Evolutionary conservation across 352 stramenopile genomes (phyloP).

Genomic region (Pseudoperonospora humuli): DNA sequence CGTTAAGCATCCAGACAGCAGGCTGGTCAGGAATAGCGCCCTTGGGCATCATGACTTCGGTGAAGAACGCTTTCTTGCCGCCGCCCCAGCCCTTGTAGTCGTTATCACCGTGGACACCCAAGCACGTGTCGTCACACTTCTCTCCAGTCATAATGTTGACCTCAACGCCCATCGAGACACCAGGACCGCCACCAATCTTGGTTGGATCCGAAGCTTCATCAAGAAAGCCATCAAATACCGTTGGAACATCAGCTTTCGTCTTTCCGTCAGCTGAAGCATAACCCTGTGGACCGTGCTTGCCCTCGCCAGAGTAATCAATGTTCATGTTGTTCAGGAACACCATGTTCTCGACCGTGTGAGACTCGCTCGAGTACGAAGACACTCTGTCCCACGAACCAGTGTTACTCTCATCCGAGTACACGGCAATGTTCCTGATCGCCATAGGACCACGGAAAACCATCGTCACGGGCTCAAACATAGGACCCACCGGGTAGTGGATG

Average conservation of each 20-base stretch:
- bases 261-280: constrained; percentile 42
- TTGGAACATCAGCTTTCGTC: constrained; percentile 11
- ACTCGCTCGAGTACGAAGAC: constrained; percentile 41
- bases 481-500: constrained; percentile 42
- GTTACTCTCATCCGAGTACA: constrained; percentile 27
- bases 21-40: constrained; percentile 29
- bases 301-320: constrained; percentile 41
- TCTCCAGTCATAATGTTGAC: constrained; percentile 56
- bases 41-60: constrained; percentile 44
- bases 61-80: constrained; percentile 62
- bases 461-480: constrained; percentile 48
- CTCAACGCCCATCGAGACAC: constrained; percentile 43
- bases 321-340: constrained; percentile 79
- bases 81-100: constrained; percentile 56
- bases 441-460: constrained; percentile 55
- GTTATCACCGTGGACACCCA: constrained; percentile 28
- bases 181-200: constrained; percentile 29
- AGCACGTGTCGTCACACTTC: constrained; percentile 35
- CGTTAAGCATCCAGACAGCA: constrained; percentile 58
- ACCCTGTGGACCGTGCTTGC: constrained; percentile 38
- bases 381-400: constrained; percentile 35
- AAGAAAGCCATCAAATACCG: constrained; percentile 37
- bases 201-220: constrained; percentile 31
- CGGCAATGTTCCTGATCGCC: constrained; percentile 53
- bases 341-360: constrained; percentile 34